Conservation (phyloP, 352 stramenopile genomes). For the Globisporangium abappressorium region DNA sequence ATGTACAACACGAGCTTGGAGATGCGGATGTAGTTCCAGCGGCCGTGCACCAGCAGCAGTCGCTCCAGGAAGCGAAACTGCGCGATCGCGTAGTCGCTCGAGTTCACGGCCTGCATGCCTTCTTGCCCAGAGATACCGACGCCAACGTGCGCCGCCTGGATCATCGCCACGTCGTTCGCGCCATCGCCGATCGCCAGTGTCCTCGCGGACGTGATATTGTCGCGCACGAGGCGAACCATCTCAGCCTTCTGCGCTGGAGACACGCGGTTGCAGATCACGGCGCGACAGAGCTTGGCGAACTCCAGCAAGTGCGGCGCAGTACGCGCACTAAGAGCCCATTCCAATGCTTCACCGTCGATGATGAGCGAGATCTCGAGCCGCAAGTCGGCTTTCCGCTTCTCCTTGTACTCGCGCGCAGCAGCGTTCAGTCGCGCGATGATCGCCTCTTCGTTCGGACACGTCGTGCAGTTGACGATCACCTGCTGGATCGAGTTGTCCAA, state of each 20-base stretch:
- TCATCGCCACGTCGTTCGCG: conserved; percentile 95
- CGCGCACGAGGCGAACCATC: conserved; percentile 69
- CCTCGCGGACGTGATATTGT: conserved; percentile 50
- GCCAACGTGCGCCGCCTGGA: conserved; percentile 91
- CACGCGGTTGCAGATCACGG: conserved; percentile 85
- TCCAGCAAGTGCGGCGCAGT: conserved; percentile 59
- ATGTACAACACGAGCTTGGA: conserved; percentile 91
- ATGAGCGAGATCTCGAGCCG: conserved; percentile 58
- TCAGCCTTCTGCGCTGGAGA: conserved; percentile 84
- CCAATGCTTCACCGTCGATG: conserved; percentile 74
- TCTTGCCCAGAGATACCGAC: conserved; percentile 94
- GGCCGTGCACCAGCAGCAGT: conserved; percentile 90
- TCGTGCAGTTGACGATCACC: conserved; percentile 69
- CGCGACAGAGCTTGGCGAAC: conserved; percentile 63
- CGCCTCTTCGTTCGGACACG: conserved; percentile 64
- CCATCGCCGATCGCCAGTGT: conserved; percentile 92
- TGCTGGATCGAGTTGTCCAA: conserved; percentile 83
- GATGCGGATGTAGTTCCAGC: conserved; percentile 90
- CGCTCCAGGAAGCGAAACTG: conserved; percentile 92
- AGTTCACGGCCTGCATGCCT: conserved; percentile 94
- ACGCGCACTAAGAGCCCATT: conserved; percentile 46
- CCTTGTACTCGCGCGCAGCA: conserved; percentile 47
- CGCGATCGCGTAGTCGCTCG: conserved; percentile 91
- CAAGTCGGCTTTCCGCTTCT: conserved; percentile 35
- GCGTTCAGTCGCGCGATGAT: conserved; percentile 48